A percentile compares a stretch with the other conserved stretches of the same genome.
Evolutionary conservation across 148 eudicot species (phyloP).

Genomic region (Cornus florida): DNA sequence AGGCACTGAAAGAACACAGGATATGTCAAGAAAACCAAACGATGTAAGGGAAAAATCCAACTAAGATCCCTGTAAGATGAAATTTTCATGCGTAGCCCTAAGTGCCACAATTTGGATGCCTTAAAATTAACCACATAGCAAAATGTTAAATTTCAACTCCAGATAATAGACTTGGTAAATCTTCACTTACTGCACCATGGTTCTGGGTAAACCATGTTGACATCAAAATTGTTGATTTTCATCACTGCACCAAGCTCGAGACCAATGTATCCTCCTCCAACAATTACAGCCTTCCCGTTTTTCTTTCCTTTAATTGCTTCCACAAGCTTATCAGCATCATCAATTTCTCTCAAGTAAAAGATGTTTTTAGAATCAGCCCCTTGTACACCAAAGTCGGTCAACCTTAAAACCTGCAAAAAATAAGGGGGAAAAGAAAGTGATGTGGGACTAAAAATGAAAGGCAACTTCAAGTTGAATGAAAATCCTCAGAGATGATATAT

Average conservation of each 20-base stretch:
- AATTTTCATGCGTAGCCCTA: background rate
- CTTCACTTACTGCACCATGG: conserved; percentile 99
- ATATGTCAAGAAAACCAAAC: background rate
- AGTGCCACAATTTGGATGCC: background rate
- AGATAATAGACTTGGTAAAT: background rate
- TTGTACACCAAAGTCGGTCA: conserved; percentile 88
- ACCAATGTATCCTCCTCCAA: conserved; percentile 99
- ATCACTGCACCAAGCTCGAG: conserved; percentile 93
- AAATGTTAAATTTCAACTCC: background rate
- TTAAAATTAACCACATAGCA: background rate
- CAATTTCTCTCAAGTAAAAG: conserved; percentile 85
- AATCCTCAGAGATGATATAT: background rate
- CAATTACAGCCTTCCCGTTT: conserved; percentile 81
- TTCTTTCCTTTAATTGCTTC: conserved; percentile 81
- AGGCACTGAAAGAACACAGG: conserved; percentile 74
- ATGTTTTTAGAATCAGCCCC: conserved; percentile 97
- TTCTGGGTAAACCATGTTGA: conserved; percentile 96
- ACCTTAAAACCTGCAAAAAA: conserved; percentile 62
- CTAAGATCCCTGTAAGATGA: background rate
- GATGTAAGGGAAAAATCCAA: background rate
- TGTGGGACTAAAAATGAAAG: background rate
- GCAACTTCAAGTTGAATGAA: background rate
- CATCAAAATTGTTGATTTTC: conserved; percentile 73
- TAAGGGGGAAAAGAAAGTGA: conserved; percentile 3
- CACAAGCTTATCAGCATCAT: conserved; percentile 87